A percentile compares a stretch with the other conserved stretches of the same genome.
phyloP scores from a whole-genome alignment of 306 rosid species.

The Arachis stenosperma region DNA sequence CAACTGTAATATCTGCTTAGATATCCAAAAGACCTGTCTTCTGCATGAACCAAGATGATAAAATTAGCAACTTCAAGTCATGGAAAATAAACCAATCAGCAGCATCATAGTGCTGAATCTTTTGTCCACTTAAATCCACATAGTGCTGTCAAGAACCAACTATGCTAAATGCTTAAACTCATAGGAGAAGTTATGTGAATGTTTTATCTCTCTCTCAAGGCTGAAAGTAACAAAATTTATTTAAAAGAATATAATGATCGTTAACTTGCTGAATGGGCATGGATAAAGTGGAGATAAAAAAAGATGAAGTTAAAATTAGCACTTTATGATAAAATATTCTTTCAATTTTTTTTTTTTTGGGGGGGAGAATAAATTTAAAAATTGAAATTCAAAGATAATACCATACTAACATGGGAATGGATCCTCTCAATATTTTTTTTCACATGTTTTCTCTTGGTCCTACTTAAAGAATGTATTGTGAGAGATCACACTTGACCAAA shows the following conservation, averaged over 20 bases:
- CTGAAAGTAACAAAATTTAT: constrained; percentile 24
- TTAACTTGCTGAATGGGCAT: constrained; percentile 21
- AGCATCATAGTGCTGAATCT: constrained; percentile 14
- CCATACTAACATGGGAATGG: background rate
- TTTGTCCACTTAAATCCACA: constrained; percentile 17
- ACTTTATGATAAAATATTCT: constrained; percentile 21
- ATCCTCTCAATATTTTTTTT: too few relatives aligned
- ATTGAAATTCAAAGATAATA: constrained; percentile 5
- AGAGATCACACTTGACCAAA: too few relatives aligned
- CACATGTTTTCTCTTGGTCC: too few relatives aligned
- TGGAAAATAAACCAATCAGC: constrained; percentile 33
- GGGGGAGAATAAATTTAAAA: background rate
- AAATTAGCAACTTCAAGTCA: constrained; percentile 34
- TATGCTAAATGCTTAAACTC: background rate
- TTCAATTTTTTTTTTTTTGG: background rate
- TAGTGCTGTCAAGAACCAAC: constrained; percentile 9
- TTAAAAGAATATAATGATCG: constrained; percentile 1
- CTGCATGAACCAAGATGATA: constrained; percentile 54
- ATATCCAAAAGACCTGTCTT: constrained; percentile 98
- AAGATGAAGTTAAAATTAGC: constrained; percentile 12
- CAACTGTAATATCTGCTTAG: constrained; percentile 91
- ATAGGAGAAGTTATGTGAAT: background rate
- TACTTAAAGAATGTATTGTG: too few relatives aligned
- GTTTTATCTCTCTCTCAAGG: background rate
- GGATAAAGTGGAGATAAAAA: constrained; percentile 27